These are phyloP conservation scores for Cordyceps tenuipes DNA, from an alignment of 2,329 filamentous ascomycete genomes.

Conservation along the genomic window DNA sequence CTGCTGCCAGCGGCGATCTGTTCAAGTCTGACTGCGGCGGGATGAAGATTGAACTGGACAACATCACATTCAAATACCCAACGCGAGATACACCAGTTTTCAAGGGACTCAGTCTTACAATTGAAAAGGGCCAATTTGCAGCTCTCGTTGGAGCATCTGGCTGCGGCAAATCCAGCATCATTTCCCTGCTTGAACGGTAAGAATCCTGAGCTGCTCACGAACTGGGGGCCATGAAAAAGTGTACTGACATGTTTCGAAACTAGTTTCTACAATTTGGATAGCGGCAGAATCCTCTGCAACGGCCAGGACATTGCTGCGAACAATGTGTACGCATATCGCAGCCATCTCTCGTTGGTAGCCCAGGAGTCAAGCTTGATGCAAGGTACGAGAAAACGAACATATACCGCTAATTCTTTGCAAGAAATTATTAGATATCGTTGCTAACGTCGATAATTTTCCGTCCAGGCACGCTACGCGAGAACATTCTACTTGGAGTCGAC, in stretches of 20 bases:
- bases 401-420: no score
- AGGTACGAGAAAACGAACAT: constrained; percentile 27
- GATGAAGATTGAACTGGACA: constrained; percentile 46
- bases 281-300: constrained; percentile 58
- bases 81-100: constrained; percentile 50
- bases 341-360: constrained; percentile 59
- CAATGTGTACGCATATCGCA: constrained; percentile 54
- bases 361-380: constrained; percentile 69
- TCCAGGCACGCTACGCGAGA: constrained; percentile 54
- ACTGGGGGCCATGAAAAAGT: neutral
- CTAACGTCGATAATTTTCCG: no score
- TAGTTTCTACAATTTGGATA: constrained; percentile 59
- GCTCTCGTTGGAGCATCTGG: constrained; percentile 63
- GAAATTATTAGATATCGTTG: no score
- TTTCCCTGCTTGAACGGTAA: constrained; percentile 49
- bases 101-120: constrained; percentile 51
- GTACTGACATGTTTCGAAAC: neutral
- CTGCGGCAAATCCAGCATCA: constrained; percentile 64
- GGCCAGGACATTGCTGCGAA: constrained; percentile 49
- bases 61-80: constrained; percentile 54
- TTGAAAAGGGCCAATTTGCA: constrained; percentile 61
- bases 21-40: constrained; percentile 31
- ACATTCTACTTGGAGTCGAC: constrained; percentile 57
- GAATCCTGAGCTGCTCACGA: neutral
- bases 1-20: constrained; percentile 20